Evolutionary conservation across 768 basidiomycete genomes (phyloP).

Genomic region (Krasilnikovozyma curviuscula): DNA sequence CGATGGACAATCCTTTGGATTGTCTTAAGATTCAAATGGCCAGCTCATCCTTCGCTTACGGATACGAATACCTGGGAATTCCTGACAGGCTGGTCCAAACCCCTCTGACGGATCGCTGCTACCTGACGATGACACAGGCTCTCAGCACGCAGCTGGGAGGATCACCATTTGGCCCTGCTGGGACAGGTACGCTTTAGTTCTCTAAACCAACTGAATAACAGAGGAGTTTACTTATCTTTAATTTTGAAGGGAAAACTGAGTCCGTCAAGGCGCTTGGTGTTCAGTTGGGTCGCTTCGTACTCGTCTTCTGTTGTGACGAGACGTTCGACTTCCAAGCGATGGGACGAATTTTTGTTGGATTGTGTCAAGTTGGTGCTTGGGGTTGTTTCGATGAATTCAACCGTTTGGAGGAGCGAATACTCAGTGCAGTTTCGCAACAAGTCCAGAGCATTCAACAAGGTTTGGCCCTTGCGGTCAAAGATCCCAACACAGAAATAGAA

Average conservation of each 20-base stretch:
- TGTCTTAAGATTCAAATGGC: slow-evolving; percentile 65
- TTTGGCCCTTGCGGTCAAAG: slow-evolving; percentile 56
- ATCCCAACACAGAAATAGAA: slow-evolving; percentile 80
- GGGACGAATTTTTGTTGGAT: slow-evolving; percentile 96
- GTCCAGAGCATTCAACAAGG: slow-evolving; percentile 98
- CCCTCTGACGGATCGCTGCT: slow-evolving; percentile 88
- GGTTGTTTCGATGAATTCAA: slow-evolving; percentile 98
- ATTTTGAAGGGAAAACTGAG: slow-evolving; percentile 69
- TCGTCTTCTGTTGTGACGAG: slow-evolving; percentile 99
- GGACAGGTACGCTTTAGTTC: slow-evolving; percentile 54
- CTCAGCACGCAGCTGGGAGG: slow-evolving; percentile 88
- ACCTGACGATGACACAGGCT: slow-evolving; percentile 88
- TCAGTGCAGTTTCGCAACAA: slow-evolving; percentile 95
- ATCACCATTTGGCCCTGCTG: slow-evolving; percentile 93
- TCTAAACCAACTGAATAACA: not conserved
- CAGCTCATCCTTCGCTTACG: slow-evolving; percentile 83
- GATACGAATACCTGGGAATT: slow-evolving; percentile 97
- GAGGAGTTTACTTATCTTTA: not conserved
- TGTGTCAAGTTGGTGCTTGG: slow-evolving; percentile 99
- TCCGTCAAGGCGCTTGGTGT: slow-evolving; percentile 97
- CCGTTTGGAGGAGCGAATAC: slow-evolving; percentile 88
- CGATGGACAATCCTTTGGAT: slow-evolving; percentile 55
- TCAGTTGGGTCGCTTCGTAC: slow-evolving; percentile 91
- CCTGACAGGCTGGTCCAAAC: slow-evolving; percentile 95
- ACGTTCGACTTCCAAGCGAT: slow-evolving; percentile 99